Evolutionary conservation across 1,284 basidiomycete species (phyloP), one percentile per base, ranked within the genome.

Genomic region (Ustilago trichophora): DNA sequence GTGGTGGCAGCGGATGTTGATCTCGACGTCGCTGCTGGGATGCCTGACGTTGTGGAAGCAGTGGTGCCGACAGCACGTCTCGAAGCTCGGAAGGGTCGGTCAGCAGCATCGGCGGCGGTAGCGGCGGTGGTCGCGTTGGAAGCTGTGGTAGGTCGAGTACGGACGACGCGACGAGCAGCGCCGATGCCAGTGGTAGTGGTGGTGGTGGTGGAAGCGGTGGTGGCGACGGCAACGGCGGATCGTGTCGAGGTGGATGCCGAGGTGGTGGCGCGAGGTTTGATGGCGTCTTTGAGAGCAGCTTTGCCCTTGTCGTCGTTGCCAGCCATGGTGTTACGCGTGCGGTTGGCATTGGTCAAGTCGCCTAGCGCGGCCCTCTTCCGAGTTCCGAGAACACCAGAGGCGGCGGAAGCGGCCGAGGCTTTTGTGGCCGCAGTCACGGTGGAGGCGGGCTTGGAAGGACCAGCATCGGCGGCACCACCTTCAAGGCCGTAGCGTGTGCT

Each of bases 321-420:
- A 24, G 56, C 42, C 45, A 51, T 58, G 56, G 19, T 48, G 49
- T 47, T 26, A 12, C 72, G 60, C 24, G 62, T 52, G 21, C 76
- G 69, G 29, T 62, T 67, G 44, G 78, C 78, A 49, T 80, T 80
- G 36, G 78, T 80, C 35, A 80, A 55, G 55, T 80, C 78, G 26
- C 78, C 78, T 24, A 80, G 70, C 16, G 78, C 78, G 11, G 78
- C 65, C n/a, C 78, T 65, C 59, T 80, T 80, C 38, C 78, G 75
- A 38, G 73, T 77, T 44, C 73, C 73, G 46, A 75, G 72, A 48
- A 76, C 68, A 27, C 53, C 67, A 10, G 64, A 49, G 13, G 60
- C 42, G 31, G 58, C 59, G 4, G 49, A 43, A 21, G 49, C 56
- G 16, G 54, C 49, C 21, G 60, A 52, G 6, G 53, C 43, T 47